Evolutionary conservation across 2,329 filamentous ascomycete genomes (phyloP), one percentile per base, ranked within the genome.

Genomic region (Lasiodiplodia theobromae): DNA sequence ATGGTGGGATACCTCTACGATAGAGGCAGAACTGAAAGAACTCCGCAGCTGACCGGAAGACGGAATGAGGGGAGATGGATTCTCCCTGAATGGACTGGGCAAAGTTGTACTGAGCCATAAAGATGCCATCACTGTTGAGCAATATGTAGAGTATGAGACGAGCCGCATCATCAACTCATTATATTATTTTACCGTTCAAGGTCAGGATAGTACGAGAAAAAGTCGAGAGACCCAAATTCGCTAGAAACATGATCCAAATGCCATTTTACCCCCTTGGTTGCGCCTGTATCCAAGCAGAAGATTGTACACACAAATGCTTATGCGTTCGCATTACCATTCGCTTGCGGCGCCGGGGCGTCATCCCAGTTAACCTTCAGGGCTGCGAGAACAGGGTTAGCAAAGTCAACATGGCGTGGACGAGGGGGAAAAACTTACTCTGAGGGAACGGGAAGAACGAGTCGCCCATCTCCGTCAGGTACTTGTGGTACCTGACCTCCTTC

Each of bases 401-500:
- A 47, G 44, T 11, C 44, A 47, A n/a, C 18, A 47, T 11, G 40
- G 40, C 16, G 18, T 10, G 16, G 7, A 47, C 3, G 16, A 57
- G 28, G 40, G 47, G 38, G 54, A 18, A 37, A 65, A 74, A 80
- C 82, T 82, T 74, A 83, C 82, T 78, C 66, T 78, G 81, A 63
- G 82, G 82, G 69, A 84, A 84, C 51, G 81, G 81, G 73, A 82
- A 83, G 72, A 78, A 82, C 72, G 75, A 77, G 75, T 84, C 81
- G 79, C 81, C 82, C 64, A 82, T 81, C 77, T 83, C 82, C 44
- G 81, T 84, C 77, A 85, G 71, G 69, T 83, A 85, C 28, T 77
- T 77, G 74, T 82, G 79, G 69, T 81, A 83, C 12, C 75, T 74
- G 63, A 80, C 72, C 69, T 74, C 73, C 52, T 78, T 73, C 38